phyloP scores from a whole-genome alignment of 2,329 filamentous ascomycete genomes.

The Chaetomium globosum region DNA sequence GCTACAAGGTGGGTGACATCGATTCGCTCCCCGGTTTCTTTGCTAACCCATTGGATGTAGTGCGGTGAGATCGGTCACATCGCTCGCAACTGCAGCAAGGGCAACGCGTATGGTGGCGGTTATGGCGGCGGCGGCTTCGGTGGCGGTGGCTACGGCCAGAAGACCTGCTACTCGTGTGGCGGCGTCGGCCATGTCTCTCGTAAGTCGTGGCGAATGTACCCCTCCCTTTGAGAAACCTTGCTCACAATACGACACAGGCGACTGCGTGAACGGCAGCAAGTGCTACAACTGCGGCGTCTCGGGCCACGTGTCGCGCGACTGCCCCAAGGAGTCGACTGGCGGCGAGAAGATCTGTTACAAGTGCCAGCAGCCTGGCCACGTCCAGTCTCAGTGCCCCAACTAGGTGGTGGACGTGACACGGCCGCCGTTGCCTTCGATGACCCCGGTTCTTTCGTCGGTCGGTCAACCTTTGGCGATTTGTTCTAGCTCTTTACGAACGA shows the following conservation, averaged over 20 bases:
- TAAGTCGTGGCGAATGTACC: constrained; percentile 44
- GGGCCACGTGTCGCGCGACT: constrained; percentile 93
- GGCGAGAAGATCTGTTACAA: constrained; percentile 99
- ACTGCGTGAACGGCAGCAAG: constrained; percentile 98
- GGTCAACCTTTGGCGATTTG: constrained; percentile 30
- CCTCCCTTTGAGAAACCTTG: neutral
- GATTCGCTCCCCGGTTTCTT: neutral
- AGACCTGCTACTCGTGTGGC: constrained; percentile 98
- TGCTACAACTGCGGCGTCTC: constrained; percentile 99
- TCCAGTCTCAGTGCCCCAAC: constrained; percentile 91
- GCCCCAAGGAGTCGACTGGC: constrained; percentile 84
- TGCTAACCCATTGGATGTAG: constrained; percentile 44
- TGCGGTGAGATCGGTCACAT: constrained; percentile 97
- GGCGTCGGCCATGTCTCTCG: constrained; percentile 96
- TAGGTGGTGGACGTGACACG: constrained; percentile 42
- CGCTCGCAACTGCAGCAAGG: constrained; percentile 82
- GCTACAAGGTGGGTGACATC: constrained; percentile 71
- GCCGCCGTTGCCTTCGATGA: constrained; percentile 30
- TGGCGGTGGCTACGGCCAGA: constrained; percentile 52
- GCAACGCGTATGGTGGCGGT: constrained; percentile 50
- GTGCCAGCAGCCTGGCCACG: constrained; percentile 81
- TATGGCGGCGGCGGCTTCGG: constrained; percentile 54
- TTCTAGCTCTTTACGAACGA: constrained; percentile 30
- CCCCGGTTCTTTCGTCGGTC: constrained; percentile 33
- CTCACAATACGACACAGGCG: constrained; percentile 51